A percentile compares a stretch with the other conserved stretches of the same genome.
Evolutionary conservation across 441 rosid species (phyloP).

Genomic region (Mallotus repandus): DNA sequence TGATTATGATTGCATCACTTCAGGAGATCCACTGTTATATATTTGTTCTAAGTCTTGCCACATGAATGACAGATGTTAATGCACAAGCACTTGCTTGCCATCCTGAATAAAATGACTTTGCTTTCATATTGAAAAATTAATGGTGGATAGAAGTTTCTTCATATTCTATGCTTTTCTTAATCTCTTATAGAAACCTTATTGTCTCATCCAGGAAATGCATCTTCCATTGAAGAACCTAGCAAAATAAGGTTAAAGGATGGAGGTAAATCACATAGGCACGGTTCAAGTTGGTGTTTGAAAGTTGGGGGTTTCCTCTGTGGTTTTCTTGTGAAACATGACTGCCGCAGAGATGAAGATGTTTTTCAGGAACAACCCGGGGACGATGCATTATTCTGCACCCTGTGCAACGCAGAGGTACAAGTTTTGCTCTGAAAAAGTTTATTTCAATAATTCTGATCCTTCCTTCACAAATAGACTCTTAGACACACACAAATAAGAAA

Average conservation of each 20-base stretch:
- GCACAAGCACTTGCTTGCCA: background rate
- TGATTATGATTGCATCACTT: background rate
- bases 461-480: background rate
- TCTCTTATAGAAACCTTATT: constrained; percentile 19
- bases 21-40: background rate
- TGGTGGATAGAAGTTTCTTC: constrained; percentile 7
- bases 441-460: background rate
- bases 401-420: constrained; percentile 88
- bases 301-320: constrained; percentile 62
- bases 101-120: constrained; percentile 6
- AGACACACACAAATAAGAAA: background rate
- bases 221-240: constrained; percentile 54
- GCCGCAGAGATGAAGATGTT: constrained; percentile 59
- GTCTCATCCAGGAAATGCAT: constrained; percentile 48
- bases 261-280: constrained; percentile 38
- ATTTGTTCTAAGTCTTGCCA: background rate
- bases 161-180: constrained; percentile 5
- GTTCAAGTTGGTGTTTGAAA: constrained; percentile 48
- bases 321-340: constrained; percentile 62
- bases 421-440: constrained; percentile 8
- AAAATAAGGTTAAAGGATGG: constrained; percentile 41
- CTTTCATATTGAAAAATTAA: background rate
- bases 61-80: background rate
- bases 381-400: constrained; percentile 80
- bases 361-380: constrained; percentile 49